These are phyloP conservation scores for Alternaria tenuissima DNA, from an alignment of 2,329 filamentous ascomycete genomes.

Conservation along the genomic window DNA sequence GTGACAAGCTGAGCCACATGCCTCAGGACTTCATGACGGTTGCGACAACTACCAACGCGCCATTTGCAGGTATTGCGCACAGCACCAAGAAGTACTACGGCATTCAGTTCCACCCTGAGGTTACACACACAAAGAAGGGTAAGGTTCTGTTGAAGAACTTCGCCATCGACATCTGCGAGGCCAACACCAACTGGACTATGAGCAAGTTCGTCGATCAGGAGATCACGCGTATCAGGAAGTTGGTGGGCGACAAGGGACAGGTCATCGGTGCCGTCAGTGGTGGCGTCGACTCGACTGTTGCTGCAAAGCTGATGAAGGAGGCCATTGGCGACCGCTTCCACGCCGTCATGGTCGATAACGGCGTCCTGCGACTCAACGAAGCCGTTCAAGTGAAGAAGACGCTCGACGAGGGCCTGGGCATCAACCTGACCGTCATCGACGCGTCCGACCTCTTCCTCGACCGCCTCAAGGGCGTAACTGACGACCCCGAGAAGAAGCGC, in stretches of 20 bases:
- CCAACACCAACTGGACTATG: constrained; percentile 84
- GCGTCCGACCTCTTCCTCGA: constrained; percentile 79
- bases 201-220: constrained; percentile 81
- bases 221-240: constrained; percentile 77
- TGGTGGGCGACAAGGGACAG: constrained; percentile 83
- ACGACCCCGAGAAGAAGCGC: constrained; percentile 82
- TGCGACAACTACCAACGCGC: constrained; percentile 77
- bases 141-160: constrained; percentile 82
- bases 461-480: constrained; percentile 75
- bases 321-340: constrained; percentile 88
- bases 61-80: constrained; percentile 82
- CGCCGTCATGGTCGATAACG: constrained; percentile 85
- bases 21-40: constrained; percentile 77
- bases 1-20: constrained; percentile 80
- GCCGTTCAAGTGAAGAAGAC: constrained; percentile 82
- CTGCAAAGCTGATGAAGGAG: constrained; percentile 82
- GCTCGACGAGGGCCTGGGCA: constrained; percentile 79
- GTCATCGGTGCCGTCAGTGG: constrained; percentile 83
- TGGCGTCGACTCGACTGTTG: constrained; percentile 90
- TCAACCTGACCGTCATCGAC: constrained; percentile 90
- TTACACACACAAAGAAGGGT: constrained; percentile 76
- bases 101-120: constrained; percentile 90
- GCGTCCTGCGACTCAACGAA: constrained; percentile 85
- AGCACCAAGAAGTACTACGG: constrained; percentile 75
- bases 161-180: constrained; percentile 80